Conservation (phyloP, 352 stramenopile genomes). For the Blastocystis sp. region DNA sequence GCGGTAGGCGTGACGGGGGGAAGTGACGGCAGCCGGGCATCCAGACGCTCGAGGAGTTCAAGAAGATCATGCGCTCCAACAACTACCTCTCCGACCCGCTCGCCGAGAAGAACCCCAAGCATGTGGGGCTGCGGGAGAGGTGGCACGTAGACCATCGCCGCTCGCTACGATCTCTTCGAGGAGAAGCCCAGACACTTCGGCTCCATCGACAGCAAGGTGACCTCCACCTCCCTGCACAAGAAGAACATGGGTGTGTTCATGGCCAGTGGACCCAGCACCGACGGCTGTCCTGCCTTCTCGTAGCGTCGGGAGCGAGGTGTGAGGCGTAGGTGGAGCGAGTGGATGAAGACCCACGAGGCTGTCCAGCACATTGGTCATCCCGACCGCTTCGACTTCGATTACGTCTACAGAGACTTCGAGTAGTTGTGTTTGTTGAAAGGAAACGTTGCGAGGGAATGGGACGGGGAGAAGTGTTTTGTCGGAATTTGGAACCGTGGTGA, state of each 20-base stretch:
- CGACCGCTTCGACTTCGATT: slow-evolving; percentile 54
- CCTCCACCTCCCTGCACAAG: slow-evolving; percentile 60
- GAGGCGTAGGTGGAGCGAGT: slow-evolving; percentile 59
- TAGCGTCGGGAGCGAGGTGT: background rate
- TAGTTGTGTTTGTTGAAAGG: background rate
- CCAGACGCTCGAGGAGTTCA: slow-evolving; percentile 63
- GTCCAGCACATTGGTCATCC: slow-evolving; percentile 31
- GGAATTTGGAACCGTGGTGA: too few species aligned
- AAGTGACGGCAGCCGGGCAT: slow-evolving; percentile 63
- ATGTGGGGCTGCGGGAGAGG: background rate
- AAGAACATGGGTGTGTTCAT: slow-evolving; percentile 64
- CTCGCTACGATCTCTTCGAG: slow-evolving; percentile 66
- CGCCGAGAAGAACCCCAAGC: slow-evolving; percentile 62
- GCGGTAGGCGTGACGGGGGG: slow-evolving; percentile 61
- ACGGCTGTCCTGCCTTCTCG: slow-evolving; percentile 64
- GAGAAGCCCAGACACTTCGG: slow-evolving; percentile 63
- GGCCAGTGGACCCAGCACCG: slow-evolving; percentile 65
- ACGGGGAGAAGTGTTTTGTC: too few species aligned
- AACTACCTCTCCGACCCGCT: slow-evolving; percentile 66
- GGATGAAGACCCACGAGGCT: slow-evolving; percentile 60
- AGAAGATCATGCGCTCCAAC: slow-evolving; percentile 68
- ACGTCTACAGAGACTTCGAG: slow-evolving; percentile 8
- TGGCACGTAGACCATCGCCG: slow-evolving; percentile 62
- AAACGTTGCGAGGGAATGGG: background rate
- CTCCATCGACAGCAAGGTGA: slow-evolving; percentile 71